phyloP scores from a whole-genome alignment of 768 basidiomycete species.

The Ramaria rubella region DNA sequence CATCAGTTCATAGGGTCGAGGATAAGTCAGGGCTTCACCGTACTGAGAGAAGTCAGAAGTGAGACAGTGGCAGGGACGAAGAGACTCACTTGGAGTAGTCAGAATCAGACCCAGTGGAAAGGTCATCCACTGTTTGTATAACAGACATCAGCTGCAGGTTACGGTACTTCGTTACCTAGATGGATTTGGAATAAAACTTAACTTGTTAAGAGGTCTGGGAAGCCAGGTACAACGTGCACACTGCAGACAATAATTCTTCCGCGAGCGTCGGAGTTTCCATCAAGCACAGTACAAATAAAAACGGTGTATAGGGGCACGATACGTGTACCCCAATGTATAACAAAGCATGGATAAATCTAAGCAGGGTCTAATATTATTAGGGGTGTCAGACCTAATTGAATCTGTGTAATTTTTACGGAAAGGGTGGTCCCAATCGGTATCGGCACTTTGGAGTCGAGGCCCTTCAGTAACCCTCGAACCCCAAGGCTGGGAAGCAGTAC shows the following conservation, averaged over 20 bases:
- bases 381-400: constrained; percentile 24
- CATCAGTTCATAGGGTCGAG: constrained; percentile 10
- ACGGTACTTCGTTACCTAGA: not conserved
- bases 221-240: not conserved
- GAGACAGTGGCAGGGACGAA: too few species aligned
- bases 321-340: too few species aligned
- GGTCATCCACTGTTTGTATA: constrained; percentile 61
- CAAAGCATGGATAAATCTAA: not conserved
- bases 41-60: constrained; percentile 20
- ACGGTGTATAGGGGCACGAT: too few species aligned
- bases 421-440: constrained; percentile 11
- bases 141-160: not conserved
- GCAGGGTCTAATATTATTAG: not conserved
- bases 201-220: not conserved
- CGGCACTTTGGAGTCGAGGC: constrained; percentile 19
- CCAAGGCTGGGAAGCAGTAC: constrained; percentile 17
- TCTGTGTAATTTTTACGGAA: constrained; percentile 21
- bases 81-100: constrained; percentile 87
- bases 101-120: constrained; percentile 89
- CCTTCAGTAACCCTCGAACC: constrained; percentile 12
- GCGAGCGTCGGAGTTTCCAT: constrained; percentile 5
- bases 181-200: not conserved
- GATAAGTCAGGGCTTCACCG: constrained; percentile 10
- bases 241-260: not conserved
- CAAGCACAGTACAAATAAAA: not conserved